These are phyloP conservation scores for Ophiorrhiza pumila DNA, from an alignment of 257 asterid species.

Conservation along the genomic window DNA sequence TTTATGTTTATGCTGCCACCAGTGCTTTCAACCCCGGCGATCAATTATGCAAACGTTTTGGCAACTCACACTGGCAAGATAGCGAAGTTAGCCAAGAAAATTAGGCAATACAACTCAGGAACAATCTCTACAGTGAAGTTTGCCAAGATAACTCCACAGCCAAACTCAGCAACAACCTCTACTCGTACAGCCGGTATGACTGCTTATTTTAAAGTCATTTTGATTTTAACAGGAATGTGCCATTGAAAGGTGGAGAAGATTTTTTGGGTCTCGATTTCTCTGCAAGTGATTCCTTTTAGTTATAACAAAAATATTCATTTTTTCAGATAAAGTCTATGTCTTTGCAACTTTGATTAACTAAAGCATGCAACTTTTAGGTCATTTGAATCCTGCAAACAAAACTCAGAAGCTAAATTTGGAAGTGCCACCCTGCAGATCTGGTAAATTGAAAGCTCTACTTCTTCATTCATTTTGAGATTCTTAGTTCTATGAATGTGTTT, in stretches of 20 bases:
- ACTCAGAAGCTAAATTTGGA: constrained; percentile 56
- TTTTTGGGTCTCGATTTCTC: too few species aligned
- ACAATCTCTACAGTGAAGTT: constrained; percentile 24
- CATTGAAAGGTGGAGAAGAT: too few species aligned
- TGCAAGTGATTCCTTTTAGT: background rate
- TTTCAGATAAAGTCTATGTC: background rate
- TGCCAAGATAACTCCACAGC: constrained; percentile 21
- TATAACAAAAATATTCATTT: background rate
- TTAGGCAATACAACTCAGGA: constrained; percentile 20
- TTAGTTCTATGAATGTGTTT: background rate
- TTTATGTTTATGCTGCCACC: constrained; percentile 25
- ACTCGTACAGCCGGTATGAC: constrained; percentile 22
- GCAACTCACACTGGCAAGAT: constrained; percentile 18
- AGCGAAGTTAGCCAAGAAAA: constrained; percentile 18
- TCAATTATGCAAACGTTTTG: constrained; percentile 20
- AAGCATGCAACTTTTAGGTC: constrained; percentile 34
- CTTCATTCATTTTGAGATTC: constrained; percentile 3
- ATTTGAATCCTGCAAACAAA: constrained; percentile 29
- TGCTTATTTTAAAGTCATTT: too few species aligned
- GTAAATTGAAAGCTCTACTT: constrained; percentile 30
- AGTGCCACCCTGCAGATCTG: constrained; percentile 93
- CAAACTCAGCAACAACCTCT: constrained; percentile 26
- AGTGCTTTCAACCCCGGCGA: constrained; percentile 17
- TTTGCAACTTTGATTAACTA: background rate
- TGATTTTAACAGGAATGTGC: too few species aligned